Base-by-base conservation (phyloP, 805 yeast genomes). In the Limtongozyma cylindracea region DNA sequence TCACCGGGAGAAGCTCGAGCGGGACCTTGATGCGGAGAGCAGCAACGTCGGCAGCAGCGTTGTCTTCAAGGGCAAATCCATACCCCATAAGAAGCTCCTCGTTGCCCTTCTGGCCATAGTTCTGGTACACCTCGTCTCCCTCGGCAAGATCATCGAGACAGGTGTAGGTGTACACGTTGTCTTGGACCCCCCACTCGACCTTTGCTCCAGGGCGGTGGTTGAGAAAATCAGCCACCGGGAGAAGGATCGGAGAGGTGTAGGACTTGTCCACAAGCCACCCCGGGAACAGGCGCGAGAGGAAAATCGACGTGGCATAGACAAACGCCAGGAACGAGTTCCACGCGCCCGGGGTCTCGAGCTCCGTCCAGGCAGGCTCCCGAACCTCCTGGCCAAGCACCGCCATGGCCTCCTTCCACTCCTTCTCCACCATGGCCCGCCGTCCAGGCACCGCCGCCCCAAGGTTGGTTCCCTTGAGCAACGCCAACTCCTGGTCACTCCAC, bases 101-200 rank as follows among this genome's bases (percentile, higher is more conserved):
- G 35, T 78, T 80, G 0, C 88, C 72, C 40, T 78, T 80, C 24
- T 73, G 64, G 2, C 94, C 95, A 41, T 82, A 80, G 41, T 76
- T 74, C 38, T 80, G 80, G 43, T 44, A 74, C 1, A 82, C 28
- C 4, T 48, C 39, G 11, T 49, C 45, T 0, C 60, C 38, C 18
- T 39, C 43, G n/a, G n/a, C n/a, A n/a, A n/a, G n/a, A n/a, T n/a
- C n/a, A n/a, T n/a, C n/a, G n/a, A n/a, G n/a, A n/a, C n/a, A n/a
- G 6, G 15, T 13, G 30, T 67, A 66, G n/a, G 40, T 35, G 25
- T 61, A 56, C 8, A 8, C 13, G 6, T 20, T 25, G 12, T 19
- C 14, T 3, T 34, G 34, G 1, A 20, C 29, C 3, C 44, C 34
- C 95, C 95, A 82, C 11, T 57, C 45, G 1, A 77, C 82, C 11